Conservation (phyloP, 495 filamentous ascomycete genomes). For the Chlorociboria aeruginascens region DNA sequence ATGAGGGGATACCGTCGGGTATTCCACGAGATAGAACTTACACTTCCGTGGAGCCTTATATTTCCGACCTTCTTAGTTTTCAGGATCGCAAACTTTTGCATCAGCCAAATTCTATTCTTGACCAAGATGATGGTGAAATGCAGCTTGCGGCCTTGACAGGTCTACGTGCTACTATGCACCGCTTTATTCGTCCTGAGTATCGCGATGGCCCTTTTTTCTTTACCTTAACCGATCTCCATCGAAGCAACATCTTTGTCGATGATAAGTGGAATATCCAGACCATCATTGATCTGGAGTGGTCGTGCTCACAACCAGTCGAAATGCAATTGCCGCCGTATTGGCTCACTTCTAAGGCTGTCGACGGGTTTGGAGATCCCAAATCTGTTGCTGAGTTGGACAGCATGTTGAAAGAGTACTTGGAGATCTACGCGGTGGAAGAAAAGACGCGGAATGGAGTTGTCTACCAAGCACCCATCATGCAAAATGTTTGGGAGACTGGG, state of each 20-base stretch:
- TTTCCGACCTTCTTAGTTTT: not conserved
- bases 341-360: slow-evolving; percentile 19
- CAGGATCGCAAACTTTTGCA: not conserved
- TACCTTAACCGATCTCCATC: slow-evolving; percentile 19
- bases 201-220: slow-evolving; percentile 17
- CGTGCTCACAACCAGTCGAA: slow-evolving; percentile 23
- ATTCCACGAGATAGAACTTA: not conserved
- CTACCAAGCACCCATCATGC: not conserved
- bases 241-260: slow-evolving; percentile 2
- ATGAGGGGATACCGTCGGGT: not conserved
- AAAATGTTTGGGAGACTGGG: not conserved
- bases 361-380: slow-evolving; percentile 5
- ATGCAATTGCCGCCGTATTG: slow-evolving; percentile 23
- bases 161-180: not conserved
- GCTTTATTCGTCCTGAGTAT: not conserved
- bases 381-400: not conserved
- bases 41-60: not conserved
- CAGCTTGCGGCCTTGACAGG: not conserved
- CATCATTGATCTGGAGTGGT: slow-evolving; percentile 20
- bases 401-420: not conserved
- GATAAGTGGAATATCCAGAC: slow-evolving; percentile 16
- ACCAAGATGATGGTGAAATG: not conserved
- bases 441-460: not conserved
- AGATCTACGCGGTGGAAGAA: not conserved
- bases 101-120: slow-evolving; percentile 1